Evolutionary conservation across 352 stramenopile genomes (phyloP), one percentile per base, ranked within the genome.

Genomic region (Pythium guiyangense): DNA sequence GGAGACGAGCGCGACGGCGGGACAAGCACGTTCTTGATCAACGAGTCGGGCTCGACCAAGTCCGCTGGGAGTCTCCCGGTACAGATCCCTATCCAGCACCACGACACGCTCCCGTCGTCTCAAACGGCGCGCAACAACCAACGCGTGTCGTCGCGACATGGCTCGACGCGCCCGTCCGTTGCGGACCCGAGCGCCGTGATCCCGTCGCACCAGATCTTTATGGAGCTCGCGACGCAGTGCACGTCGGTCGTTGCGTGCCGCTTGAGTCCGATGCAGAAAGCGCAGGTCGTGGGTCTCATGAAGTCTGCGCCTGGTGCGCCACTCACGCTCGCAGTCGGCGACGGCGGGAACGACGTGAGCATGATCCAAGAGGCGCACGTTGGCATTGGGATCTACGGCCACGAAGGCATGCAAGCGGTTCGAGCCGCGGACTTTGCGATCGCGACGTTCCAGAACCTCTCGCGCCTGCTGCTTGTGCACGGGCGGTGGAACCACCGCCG

Each of bases 281-380:
- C 89, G 17, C 82, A 95, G 64, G 73, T 97, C 1, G 96, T 99
- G 5, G 86, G 94, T 47, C 78, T 99, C n/a, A 97, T 99, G 60
- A 94, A 94, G 39, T 69, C 68, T 0, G 78, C 80, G 4, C 74
- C 79, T 5, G 77, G 73, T 2, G 67, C 79, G 18, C 94, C 83
- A 0, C 45, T 95, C 11, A 98, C 96, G 0, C 74, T 99, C 6
- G 96, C 97, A 6, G 97, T 99, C 51, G 97, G 97, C 20, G 97
- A 99, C 71, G 97, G 97, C 45, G 97, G 97, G 1, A 99, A 99
- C 64, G 97, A 99, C 66, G 97, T 99, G 25, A 96, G 94, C 54
- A 99, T 99, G 97, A 99, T 99, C 57, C 96, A 99, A 79, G 96
- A 98, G 71, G 97, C 97, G 35, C 93, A 99, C 52, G 92, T 99